Conservation (phyloP, 495 filamentous ascomycete genomes). For the Aspergillus coremiiformis region DNA sequence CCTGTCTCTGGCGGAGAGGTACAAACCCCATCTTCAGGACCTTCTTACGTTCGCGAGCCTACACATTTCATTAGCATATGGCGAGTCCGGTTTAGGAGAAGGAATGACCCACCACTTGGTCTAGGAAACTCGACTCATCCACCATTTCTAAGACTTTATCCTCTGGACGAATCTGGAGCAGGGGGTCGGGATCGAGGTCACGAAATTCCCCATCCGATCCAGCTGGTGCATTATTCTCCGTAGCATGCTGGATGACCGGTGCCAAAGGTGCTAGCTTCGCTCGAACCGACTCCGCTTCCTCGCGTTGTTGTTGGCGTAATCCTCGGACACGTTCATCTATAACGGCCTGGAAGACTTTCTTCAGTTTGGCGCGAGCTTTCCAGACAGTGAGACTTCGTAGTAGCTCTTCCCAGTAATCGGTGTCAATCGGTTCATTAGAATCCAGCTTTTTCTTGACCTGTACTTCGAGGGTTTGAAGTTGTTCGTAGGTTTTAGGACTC, state of each 20-base stretch:
- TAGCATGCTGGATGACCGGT: constrained; percentile 12
- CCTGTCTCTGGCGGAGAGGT: constrained; percentile 48
- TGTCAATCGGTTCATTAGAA: constrained; percentile 88
- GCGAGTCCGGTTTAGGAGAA: not conserved
- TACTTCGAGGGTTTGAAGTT: constrained; percentile 73
- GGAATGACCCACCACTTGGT: constrained; percentile 43
- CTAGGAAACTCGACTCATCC: constrained; percentile 55
- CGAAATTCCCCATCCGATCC: constrained; percentile 20
- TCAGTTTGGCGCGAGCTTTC: constrained; percentile 84
- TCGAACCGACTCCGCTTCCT: constrained; percentile 57
- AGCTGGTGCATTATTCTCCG: constrained; percentile 6
- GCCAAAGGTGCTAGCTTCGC: constrained; percentile 48
- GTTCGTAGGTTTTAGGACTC: constrained; percentile 76
- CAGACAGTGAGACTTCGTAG: constrained; percentile 76
- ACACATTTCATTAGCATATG: constrained; percentile 5
- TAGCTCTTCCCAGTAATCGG: constrained; percentile 95
- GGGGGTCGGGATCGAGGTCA: constrained; percentile 61
- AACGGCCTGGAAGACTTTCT: constrained; percentile 71
- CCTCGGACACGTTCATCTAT: constrained; percentile 63
- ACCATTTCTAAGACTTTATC: constrained; percentile 57
- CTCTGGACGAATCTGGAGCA: constrained; percentile 59
- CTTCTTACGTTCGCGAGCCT: constrained; percentile 55
- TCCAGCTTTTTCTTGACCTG: constrained; percentile 78
- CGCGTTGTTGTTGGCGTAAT: constrained; percentile 59
- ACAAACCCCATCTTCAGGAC: constrained; percentile 64